Evolutionary conservation across 495 filamentous ascomycete species (phyloP), one percentile per base, ranked within the genome.

Genomic region (Aspergillus olivimuriae): DNA sequence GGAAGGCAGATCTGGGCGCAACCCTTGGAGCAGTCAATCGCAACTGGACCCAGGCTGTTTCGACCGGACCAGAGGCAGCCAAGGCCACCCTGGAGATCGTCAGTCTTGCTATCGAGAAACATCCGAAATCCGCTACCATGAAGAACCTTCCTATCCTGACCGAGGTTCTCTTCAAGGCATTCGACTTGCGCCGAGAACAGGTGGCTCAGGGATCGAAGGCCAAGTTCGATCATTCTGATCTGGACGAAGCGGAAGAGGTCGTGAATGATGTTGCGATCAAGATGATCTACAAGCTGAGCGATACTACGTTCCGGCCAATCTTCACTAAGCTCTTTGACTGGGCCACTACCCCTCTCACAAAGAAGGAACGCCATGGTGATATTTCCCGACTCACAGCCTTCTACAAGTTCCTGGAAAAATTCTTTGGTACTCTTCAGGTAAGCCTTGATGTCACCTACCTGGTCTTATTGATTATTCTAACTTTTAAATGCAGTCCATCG

Each of bases 241-340:
- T 89, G 21, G 69, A 76, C 19, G 70, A 75, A 36, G 68, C 87
- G n/a, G 88, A 95, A 60, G 68, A 66, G 22, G 55, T 66, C 2
- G 51, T 87, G 41, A 80, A 86, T 50, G 72, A 82, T 9, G 72
- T 81, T 2, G 81, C 80, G 0, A 78, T 97, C 30, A 84, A 87
- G 60, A 90, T 95, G 81, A 85, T 92, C 39, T 86, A 94, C 67
- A 96, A 96, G 73, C 75, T 97, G 16, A 97, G 95, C 63, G 94
- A 98, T 62, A 79, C 83, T n/a, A 78, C 85, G 14, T 98, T 97
- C 77, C 78, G 90, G n/a, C 92, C 92, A 0, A 80, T 97, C 39
- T 97, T 97, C 61, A 73, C 78, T 12, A 78, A 80, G 42, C 63
- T 95, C 4, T 70, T 90, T 17, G 89, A 95, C 23, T 95, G 89